Conservation (phyloP, 345 rosid genomes). For the Physaria fendleri region DNA sequence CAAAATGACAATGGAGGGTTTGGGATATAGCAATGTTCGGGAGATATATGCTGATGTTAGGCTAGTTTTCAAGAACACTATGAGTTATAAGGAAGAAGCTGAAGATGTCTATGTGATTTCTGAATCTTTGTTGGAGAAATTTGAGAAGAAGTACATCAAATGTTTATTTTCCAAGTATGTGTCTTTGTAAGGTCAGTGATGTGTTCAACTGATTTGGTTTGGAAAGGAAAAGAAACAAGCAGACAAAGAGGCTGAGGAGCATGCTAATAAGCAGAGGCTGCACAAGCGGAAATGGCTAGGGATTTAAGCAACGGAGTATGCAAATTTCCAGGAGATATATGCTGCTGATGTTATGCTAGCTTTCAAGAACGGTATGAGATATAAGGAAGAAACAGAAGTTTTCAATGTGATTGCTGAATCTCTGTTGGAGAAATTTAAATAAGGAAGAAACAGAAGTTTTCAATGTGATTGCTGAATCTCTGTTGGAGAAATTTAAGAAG, state of each 20-base stretch:
- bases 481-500: no score
- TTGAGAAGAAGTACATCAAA: slow-evolving; percentile 58
- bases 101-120: slow-evolving; percentile 72
- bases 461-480: no score
- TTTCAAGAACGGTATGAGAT: no score
- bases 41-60: slow-evolving; percentile 86
- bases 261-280: slow-evolving; percentile 48
- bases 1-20: slow-evolving; percentile 56
- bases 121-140: slow-evolving; percentile 50
- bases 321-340: no score
- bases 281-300: slow-evolving; percentile 49
- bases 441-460: no score
- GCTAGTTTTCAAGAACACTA: slow-evolving; percentile 74
- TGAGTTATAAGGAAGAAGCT: slow-evolving; percentile 66
- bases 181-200: background rate
- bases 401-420: no score
- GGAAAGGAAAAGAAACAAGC: slow-evolving; percentile 55
- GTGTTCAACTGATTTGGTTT: background rate
- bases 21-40: slow-evolving; percentile 61
- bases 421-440: no score
- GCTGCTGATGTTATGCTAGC: no score
- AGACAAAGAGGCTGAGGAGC: slow-evolving; percentile 45
- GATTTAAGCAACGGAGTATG: slow-evolving; percentile 61
- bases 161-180: background rate
- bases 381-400: no score